Percentiles rank a stretch among this genome's conserved stretches.
Conservation (phyloP, 176 grass and related monocot species). For the Themeda triandra region DNA sequence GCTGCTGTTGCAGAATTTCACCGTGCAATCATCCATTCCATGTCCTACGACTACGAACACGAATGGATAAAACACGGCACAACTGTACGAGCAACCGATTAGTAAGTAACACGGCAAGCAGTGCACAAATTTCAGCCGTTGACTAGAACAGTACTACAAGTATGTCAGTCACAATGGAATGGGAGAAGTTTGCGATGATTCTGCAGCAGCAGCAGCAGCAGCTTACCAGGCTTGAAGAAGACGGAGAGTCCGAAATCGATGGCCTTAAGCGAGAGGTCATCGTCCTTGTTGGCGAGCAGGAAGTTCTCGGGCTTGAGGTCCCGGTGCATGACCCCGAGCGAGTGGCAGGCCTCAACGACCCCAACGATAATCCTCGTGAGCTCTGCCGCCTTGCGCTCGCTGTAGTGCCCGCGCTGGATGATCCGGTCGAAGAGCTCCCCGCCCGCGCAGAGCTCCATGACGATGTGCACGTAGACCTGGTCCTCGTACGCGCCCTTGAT, state of each 20-base stretch:
- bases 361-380: conserved; percentile 89
- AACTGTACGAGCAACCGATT: background rate
- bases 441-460: conserved; percentile 95
- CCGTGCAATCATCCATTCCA: background rate
- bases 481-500: conserved; percentile 99
- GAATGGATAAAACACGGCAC: background rate
- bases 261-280: conserved; percentile 88
- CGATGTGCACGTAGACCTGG: conserved; percentile 82
- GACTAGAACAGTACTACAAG: background rate
- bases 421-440: conserved; percentile 99
- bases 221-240: conserved; percentile 94
- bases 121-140: background rate
- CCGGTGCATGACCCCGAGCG: conserved; percentile 94
- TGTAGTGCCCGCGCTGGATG: conserved; percentile 90
- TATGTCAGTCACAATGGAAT: background rate
- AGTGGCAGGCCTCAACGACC: conserved; percentile 96
- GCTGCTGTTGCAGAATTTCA: background rate
- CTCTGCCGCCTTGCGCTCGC: conserved; percentile 95
- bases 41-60: background rate
- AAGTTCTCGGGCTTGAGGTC: conserved; percentile 99
- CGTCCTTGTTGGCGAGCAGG: conserved; percentile 78
- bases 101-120: background rate
- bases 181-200: background rate
- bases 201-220: background rate
- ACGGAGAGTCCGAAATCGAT: conserved; percentile 98